Base-by-base conservation (phyloP, 306 rosid species). In the Quercus mongolica region DNA sequence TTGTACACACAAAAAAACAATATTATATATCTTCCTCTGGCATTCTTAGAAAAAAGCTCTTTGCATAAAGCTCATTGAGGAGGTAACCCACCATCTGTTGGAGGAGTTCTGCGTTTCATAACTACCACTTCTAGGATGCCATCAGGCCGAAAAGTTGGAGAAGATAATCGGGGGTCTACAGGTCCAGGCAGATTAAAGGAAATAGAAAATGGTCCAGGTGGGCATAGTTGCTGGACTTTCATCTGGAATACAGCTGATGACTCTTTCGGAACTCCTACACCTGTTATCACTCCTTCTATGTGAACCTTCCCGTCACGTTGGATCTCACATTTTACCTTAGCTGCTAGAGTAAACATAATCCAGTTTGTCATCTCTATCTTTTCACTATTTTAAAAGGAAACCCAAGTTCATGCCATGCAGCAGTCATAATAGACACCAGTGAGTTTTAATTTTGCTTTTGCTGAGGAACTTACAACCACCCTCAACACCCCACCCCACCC, bases 181-280 rank as follows among this genome's bases (percentile, higher is more conserved):
- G 92, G 87, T 75, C 92, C 92, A 6, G 92, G 92, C 12, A 86
- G 88, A 23, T 51, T 78, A 61, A 89, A 86, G 56, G 90, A 84
- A 61, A 89, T 72, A 57, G 86, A 55, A 49, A 89, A 86, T 28
- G 90, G 83, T 68, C 90, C 92, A 0, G 92, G 81, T 0, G 83
- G 84, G 69, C 90, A 86, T 30, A 88, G 80, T 69, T 88, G 90
- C 83, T 88, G 92, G 76, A 77, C 88, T 82, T 76, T 86, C 88
- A 80, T 84, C 56, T 71, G 85, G 64, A 71, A 86, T 68, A 67
- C 74, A 2, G 80, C 74, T 55, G 86, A 55, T 5, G 86, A 79
- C 56, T 83, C 87, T 21, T 67, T 78, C 54, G 78, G 23, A 63
- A 84, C 75, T 49, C 85, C 82, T n/a, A 82, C 83, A 20, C 75